Percentiles rank a stretch among this genome's conserved stretches.
These are phyloP conservation scores for Dissophora globulifera DNA, from an alignment of 192 early-diverging fungal species.

Conservation along the genomic window DNA sequence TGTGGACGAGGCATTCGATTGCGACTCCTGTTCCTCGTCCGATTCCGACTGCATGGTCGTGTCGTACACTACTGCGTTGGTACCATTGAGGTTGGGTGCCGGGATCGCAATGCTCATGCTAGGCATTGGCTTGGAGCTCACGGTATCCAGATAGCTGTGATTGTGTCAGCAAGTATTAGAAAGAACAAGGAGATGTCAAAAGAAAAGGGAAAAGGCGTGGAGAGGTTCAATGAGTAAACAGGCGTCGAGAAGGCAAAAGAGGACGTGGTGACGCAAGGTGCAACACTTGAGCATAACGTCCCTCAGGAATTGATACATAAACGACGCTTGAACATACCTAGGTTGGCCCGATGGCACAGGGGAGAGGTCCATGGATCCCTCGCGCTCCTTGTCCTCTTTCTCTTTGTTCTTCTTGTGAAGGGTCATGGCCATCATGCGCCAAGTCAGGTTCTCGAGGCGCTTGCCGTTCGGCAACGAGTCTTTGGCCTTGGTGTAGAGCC, in stretches of 20 bases:
- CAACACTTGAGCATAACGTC: no score
- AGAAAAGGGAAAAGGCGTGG: background rate
- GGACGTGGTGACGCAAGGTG: no score
- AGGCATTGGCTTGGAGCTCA: constrained; percentile 49
- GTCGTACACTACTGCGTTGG: constrained; percentile 30
- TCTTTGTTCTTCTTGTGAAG: constrained; percentile 51
- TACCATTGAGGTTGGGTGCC: constrained; percentile 20
- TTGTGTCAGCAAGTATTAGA: background rate
- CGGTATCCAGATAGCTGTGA: constrained; percentile 41
- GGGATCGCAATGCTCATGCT: constrained; percentile 46
- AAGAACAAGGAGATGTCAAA: background rate
- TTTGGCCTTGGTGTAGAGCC: constrained; percentile 83
- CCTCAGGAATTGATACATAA: no score
- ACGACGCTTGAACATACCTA: no score
- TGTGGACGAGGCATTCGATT: constrained; percentile 38
- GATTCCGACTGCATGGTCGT: constrained; percentile 49
- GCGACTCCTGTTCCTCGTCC: constrained; percentile 40
- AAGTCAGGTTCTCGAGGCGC: constrained; percentile 84
- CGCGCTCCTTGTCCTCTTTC: constrained; percentile 41
- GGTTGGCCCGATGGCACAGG: constrained; percentile 39
- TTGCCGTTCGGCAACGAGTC: constrained; percentile 78
- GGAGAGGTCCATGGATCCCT: constrained; percentile 32
- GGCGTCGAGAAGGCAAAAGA: background rate
- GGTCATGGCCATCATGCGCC: constrained; percentile 83
- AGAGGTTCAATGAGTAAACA: no score